phyloP scores from a whole-genome alignment of 2,329 filamentous ascomycete species.

The Verticillium alfalfae region DNA sequence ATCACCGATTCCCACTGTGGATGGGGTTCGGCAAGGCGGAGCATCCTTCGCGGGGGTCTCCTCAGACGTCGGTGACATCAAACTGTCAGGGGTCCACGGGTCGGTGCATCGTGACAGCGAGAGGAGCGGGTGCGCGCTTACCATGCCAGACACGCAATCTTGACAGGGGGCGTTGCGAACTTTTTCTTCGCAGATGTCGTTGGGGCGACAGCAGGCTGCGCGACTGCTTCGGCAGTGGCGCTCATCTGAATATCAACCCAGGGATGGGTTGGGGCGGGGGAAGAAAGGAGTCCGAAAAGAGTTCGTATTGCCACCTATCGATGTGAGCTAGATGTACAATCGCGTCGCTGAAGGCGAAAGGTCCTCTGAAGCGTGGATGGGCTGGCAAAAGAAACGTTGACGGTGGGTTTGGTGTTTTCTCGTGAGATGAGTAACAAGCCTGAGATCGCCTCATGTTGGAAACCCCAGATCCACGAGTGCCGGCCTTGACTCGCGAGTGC shows the following conservation, averaged over 20 bases:
- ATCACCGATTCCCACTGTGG: not conserved
- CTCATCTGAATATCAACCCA: constrained; percentile 1
- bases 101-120: not conserved
- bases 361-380: not conserved
- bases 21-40: not conserved
- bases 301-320: not conserved
- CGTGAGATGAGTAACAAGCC: not conserved
- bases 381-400: too few species aligned
- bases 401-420: not conserved
- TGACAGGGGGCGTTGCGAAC: constrained; percentile 41
- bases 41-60: not conserved
- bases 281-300: not conserved
- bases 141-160: constrained; percentile 45
- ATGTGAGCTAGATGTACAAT: not conserved
- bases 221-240: constrained; percentile 12
- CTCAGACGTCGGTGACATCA: not conserved
- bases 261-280: not conserved
- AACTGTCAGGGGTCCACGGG: not conserved
- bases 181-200: constrained; percentile 24
- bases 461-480: not conserved
- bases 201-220: constrained; percentile 2
- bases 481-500: not conserved
- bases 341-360: not conserved
- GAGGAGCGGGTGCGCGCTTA: constrained; percentile 19
- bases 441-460: not conserved